phyloP scores from a whole-genome alignment of 2,329 filamentous ascomycete genomes.

The Aotearoamyces nothofagi region DNA sequence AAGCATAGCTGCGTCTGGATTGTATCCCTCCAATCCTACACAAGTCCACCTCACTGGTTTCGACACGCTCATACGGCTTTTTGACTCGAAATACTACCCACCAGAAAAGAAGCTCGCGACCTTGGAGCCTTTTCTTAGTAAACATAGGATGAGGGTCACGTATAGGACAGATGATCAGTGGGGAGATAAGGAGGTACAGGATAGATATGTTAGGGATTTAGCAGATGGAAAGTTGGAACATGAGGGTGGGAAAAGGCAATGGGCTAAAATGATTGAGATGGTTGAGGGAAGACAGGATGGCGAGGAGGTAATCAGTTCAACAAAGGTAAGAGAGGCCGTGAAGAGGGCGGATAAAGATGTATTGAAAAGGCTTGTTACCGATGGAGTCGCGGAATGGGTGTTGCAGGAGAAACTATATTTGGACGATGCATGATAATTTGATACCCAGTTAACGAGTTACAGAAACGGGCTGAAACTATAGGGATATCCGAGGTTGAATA shows the following conservation, averaged over 20 bases:
- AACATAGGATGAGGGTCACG: constrained; percentile 46
- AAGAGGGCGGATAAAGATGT: constrained; percentile 27
- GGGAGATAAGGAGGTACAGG: constrained; percentile 39
- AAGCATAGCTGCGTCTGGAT: constrained; percentile 33
- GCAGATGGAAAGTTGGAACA: constrained; percentile 28
- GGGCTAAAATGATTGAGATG: constrained; percentile 45
- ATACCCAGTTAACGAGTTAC: no score
- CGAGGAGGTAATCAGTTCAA: constrained; percentile 34
- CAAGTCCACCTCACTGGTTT: constrained; percentile 62
- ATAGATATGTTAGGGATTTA: constrained; percentile 35
- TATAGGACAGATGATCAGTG: constrained; percentile 42
- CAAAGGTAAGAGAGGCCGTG: constrained; percentile 44
- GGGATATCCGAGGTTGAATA: no score
- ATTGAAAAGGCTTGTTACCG: constrained; percentile 38
- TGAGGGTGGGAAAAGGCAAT: constrained; percentile 38
- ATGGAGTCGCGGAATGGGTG: constrained; percentile 42
- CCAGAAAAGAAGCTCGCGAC: constrained; percentile 32
- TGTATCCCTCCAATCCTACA: constrained; percentile 25
- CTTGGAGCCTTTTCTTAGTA: constrained; percentile 47
- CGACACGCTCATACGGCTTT: constrained; percentile 60
- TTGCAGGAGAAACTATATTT: constrained; percentile 38
- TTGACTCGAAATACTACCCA: constrained; percentile 57
- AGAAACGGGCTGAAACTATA: no score
- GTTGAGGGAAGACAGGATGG: constrained; percentile 31
- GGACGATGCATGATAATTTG: constrained; percentile 11